These are phyloP conservation scores for Diaporthe helianthi DNA, from an alignment of 2,329 filamentous ascomycete species.

Conservation along the genomic window DNA sequence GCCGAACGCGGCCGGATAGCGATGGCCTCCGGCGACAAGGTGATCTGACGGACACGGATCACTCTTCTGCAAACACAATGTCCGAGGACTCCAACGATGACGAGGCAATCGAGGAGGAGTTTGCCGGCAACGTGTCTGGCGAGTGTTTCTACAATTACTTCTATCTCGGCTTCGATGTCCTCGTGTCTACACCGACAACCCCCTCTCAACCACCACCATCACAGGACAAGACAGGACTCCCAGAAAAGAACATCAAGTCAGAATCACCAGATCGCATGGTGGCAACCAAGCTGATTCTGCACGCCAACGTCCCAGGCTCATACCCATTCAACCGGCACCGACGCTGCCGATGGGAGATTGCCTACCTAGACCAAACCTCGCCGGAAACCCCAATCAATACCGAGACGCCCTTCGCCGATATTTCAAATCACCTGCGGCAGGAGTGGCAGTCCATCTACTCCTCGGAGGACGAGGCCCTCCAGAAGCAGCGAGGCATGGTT, in stretches of 20 bases:
- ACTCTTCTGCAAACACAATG: slow-evolving; percentile 74
- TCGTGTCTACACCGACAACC: slow-evolving; percentile 79
- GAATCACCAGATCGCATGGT: slow-evolving; percentile 71
- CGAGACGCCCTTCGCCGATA: slow-evolving; percentile 78
- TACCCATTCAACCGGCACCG: slow-evolving; percentile 97
- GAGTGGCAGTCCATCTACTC: slow-evolving; percentile 74
- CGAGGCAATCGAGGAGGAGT: slow-evolving; percentile 63
- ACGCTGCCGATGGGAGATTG: slow-evolving; percentile 84
- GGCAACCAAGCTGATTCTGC: slow-evolving; percentile 89
- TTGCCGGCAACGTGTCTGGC: slow-evolving; percentile 61
- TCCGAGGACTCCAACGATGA: slow-evolving; percentile 73
- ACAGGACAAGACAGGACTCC: slow-evolving; percentile 40
- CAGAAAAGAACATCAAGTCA: slow-evolving; percentile 48
- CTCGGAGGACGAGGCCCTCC: slow-evolving; percentile 57
- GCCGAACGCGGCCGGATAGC: slow-evolving; percentile 54
- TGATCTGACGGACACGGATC: slow-evolving; percentile 74
- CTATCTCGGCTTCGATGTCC: slow-evolving; percentile 89
- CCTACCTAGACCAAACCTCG: slow-evolving; percentile 58
- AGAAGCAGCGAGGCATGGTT: slow-evolving; percentile 77
- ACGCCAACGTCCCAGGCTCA: slow-evolving; percentile 93
- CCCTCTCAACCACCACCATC: slow-evolving; percentile 70
- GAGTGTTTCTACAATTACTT: slow-evolving; percentile 99
- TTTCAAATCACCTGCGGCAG: slow-evolving; percentile 72
- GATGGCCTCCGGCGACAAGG: slow-evolving; percentile 56
- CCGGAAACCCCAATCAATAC: slow-evolving; percentile 65